Evolutionary conservation across 192 early-diverging fungal species (phyloP).

Genomic region (Backusella sp.): DNA sequence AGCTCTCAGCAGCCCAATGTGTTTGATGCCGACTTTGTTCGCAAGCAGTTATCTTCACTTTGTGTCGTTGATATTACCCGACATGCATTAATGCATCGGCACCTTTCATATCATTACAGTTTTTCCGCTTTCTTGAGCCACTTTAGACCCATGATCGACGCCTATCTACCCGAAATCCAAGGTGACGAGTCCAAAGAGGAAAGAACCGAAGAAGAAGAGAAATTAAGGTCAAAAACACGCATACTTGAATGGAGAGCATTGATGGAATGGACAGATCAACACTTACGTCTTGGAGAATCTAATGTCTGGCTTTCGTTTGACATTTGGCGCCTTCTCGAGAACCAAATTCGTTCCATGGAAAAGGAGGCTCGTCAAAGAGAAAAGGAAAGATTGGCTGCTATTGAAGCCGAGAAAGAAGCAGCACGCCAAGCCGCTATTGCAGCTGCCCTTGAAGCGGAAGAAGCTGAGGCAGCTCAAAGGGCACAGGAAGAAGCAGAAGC

Average conservation of each 20-base stretch:
- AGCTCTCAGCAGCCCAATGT: constrained; percentile 46
- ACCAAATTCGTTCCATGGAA: constrained; percentile 54
- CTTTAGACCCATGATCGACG: constrained; percentile 56
- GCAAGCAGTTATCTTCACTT: constrained; percentile 63
- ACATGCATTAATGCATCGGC: constrained; percentile 54
- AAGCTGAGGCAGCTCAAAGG: neutral
- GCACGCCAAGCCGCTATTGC: constrained; percentile 10
- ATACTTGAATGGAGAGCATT: constrained; percentile 17
- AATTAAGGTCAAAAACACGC: constrained; percentile 3
- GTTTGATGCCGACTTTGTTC: constrained; percentile 61
- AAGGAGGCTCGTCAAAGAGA: constrained; percentile 49
- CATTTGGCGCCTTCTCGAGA: constrained; percentile 65
- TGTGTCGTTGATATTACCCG: constrained; percentile 64
- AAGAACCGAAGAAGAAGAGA: constrained; percentile 23
- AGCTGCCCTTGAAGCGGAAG: constrained; percentile 23
- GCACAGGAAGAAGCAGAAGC: constrained; percentile 21
- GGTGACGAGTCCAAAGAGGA: neutral
- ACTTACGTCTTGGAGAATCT: constrained; percentile 43
- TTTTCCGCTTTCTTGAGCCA: constrained; percentile 71
- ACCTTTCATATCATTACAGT: constrained; percentile 56
- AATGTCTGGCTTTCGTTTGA: constrained; percentile 59
- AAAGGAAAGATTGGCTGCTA: constrained; percentile 44
- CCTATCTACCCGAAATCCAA: neutral
- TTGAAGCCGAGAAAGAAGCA: constrained; percentile 27
- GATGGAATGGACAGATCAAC: constrained; percentile 37